Evolutionary conservation across 768 basidiomycete species (phyloP).

Genomic region (Lenzites betulinus): DNA sequence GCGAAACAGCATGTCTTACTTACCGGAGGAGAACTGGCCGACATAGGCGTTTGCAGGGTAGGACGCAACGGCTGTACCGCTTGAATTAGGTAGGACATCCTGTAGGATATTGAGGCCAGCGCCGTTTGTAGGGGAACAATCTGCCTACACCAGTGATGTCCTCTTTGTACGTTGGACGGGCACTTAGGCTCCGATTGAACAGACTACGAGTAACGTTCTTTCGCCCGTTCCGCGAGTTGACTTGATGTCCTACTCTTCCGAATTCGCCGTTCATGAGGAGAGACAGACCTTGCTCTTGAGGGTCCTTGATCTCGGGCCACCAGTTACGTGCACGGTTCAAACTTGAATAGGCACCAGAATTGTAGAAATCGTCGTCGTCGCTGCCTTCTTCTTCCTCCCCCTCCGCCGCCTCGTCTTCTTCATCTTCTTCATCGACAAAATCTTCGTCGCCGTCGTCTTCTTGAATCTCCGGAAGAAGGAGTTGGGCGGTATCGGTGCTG

Average conservation of each 20-base stretch:
- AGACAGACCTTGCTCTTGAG: slow-evolving; percentile 61
- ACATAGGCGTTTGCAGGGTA: slow-evolving; percentile 79
- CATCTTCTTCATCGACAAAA: slow-evolving; percentile 40
- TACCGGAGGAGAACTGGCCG: slow-evolving; percentile 81
- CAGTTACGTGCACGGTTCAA: slow-evolving; percentile 31
- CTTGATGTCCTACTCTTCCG: slow-evolving; percentile 60
- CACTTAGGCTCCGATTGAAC: slow-evolving; percentile 37
- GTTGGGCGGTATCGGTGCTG: background rate
- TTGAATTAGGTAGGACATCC: slow-evolving; percentile 76
- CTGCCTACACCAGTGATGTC: slow-evolving; percentile 54
- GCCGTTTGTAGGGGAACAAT: background rate
- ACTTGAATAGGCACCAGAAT: slow-evolving; percentile 38
- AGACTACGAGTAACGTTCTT: slow-evolving; percentile 54
- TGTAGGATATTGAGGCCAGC: slow-evolving; percentile 31
- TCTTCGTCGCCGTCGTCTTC: slow-evolving; percentile 39
- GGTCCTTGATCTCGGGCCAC: slow-evolving; percentile 50
- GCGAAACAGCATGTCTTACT: background rate
- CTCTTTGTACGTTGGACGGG: slow-evolving; percentile 44
- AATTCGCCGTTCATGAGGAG: slow-evolving; percentile 81
- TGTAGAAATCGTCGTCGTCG: slow-evolving; percentile 39
- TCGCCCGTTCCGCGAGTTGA: slow-evolving; percentile 42
- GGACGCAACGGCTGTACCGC: slow-evolving; percentile 76
- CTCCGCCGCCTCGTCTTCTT: slow-evolving; percentile 35
- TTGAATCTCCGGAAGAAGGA: background rate
- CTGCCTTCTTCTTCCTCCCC: slow-evolving; percentile 22